These are phyloP conservation scores for Oryza rufipogon DNA, from an alignment of 176 grass and related monocot species.

Conservation along the genomic window DNA sequence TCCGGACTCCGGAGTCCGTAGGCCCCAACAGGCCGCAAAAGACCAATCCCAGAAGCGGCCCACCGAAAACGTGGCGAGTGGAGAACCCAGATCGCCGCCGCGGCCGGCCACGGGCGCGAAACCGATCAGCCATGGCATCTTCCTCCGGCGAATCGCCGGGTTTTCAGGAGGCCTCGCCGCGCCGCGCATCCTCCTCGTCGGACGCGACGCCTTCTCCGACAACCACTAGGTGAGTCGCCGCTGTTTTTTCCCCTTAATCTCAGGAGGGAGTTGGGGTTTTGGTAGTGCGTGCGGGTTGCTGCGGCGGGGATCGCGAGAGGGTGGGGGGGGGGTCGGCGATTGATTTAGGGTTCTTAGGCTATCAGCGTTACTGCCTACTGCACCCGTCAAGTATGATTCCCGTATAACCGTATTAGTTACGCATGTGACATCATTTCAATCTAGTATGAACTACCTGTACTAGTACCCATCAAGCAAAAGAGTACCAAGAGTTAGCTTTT, in stretches of 20 bases:
- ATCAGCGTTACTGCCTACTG: neutral
- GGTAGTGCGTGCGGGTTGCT: neutral
- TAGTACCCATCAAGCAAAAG: constrained; percentile 13
- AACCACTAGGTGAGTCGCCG: neutral
- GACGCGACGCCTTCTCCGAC: neutral
- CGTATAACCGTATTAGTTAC: constrained; percentile 29
- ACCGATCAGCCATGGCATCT: no score
- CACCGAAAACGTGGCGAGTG: no score
- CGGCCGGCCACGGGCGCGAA: no score
- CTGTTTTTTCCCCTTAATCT: neutral
- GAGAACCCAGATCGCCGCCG: no score
- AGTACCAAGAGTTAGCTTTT: constrained; percentile 16
- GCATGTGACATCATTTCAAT: constrained; percentile 5
- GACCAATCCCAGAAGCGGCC: no score
- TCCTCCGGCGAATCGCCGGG: no score
- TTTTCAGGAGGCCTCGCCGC: neutral
- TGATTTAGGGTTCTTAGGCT: neutral
- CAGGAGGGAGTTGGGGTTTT: neutral
- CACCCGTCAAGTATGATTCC: constrained; percentile 7
- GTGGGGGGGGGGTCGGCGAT: neutral
- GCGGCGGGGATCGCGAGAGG: neutral
- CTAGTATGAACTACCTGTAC: constrained; percentile 1
- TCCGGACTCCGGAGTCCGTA: no score
- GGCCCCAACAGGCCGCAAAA: no score
- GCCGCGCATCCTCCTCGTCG: neutral